Conservation (phyloP, 2,329 filamentous ascomycete species). For the Pseudogymnoascus sp. region DNA sequence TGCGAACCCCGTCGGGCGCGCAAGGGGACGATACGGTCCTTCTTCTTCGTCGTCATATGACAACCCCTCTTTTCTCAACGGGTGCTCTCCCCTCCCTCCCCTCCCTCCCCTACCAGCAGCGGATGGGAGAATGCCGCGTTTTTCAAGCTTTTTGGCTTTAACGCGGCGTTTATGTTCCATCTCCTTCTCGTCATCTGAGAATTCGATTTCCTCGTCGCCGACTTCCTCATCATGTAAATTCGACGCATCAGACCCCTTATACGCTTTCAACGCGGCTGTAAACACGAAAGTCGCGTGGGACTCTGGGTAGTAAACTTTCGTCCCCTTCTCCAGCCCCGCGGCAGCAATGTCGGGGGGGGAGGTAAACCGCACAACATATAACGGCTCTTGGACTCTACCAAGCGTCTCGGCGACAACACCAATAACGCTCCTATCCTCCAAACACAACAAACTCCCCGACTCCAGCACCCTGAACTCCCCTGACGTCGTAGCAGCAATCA, state of each 20-base stretch:
- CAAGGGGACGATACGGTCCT: constrained; percentile 63
- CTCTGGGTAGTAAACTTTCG: constrained; percentile 70
- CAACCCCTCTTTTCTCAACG: constrained; percentile 34
- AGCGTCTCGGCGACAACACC: constrained; percentile 80
- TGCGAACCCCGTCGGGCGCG: constrained; percentile 57
- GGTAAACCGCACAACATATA: constrained; percentile 75
- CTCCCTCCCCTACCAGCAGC: constrained; percentile 30
- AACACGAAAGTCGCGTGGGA: constrained; percentile 77
- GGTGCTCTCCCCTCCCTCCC: constrained; percentile 21
- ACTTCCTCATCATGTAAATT: constrained; percentile 94
- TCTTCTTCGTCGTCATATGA: constrained; percentile 62
- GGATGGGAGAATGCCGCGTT: constrained; percentile 43
- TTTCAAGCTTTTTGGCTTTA: constrained; percentile 59
- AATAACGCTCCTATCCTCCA: constrained; percentile 64
- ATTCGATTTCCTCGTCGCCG: constrained; percentile 78
- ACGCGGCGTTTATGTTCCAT: constrained; percentile 65
- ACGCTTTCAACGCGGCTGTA: constrained; percentile 67
- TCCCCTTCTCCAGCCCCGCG: constrained; percentile 59
- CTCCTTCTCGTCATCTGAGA: constrained; percentile 94
- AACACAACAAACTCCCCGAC: constrained; percentile 73
- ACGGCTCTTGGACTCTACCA: constrained; percentile 74
- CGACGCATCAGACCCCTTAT: constrained; percentile 88
- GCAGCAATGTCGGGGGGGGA: constrained; percentile 59
- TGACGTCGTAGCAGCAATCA: constrained; percentile 70
- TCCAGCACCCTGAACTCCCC: constrained; percentile 84